phyloP scores from a whole-genome alignment of 2,329 filamentous ascomycete genomes.

The Xylariomycetidae sp. region DNA sequence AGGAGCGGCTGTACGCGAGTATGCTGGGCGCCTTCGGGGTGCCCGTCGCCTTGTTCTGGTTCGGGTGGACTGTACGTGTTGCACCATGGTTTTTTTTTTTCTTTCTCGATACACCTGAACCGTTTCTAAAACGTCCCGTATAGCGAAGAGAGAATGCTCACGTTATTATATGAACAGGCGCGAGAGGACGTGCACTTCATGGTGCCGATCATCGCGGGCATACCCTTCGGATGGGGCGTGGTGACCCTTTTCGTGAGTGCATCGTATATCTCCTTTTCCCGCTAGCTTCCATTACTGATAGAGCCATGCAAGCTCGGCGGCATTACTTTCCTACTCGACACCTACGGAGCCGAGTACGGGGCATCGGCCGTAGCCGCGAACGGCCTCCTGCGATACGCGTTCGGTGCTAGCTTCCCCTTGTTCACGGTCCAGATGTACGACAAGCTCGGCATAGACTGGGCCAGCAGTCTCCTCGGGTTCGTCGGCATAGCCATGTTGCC shows the following conservation, averaged over 20 bases:
- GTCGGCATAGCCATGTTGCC: slow-evolving; percentile 38
- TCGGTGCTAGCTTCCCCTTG: slow-evolving; percentile 56
- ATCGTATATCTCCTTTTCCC: too few relatives aligned
- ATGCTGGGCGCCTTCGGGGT: slow-evolving; percentile 54
- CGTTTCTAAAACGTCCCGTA: too few relatives aligned
- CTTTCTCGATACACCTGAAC: too few relatives aligned
- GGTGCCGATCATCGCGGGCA: slow-evolving; percentile 43
- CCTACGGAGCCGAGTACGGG: slow-evolving; percentile 52
- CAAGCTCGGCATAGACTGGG: slow-evolving; percentile 68
- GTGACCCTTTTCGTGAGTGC: slow-evolving; percentile 50
- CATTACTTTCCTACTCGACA: slow-evolving; percentile 22
- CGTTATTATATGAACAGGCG: too few relatives aligned
- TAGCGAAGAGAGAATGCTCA: too few relatives aligned
- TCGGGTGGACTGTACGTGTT: slow-evolving; percentile 58
- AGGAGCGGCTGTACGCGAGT: slow-evolving; percentile 52
- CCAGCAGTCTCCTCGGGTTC: slow-evolving; percentile 28
- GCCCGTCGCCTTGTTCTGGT: slow-evolving; percentile 54
- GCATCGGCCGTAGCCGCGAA: slow-evolving; percentile 71
- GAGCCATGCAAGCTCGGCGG: slow-evolving; percentile 32
- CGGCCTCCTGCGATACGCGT: slow-evolving; percentile 51
- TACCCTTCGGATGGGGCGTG: slow-evolving; percentile 57
- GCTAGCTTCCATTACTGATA: not conserved
- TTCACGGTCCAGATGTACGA: slow-evolving; percentile 52
- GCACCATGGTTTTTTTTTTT: too few relatives aligned
- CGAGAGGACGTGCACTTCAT: slow-evolving; percentile 42